phyloP scores from a whole-genome alignment of 2,329 filamentous ascomycete genomes.

The Ophiocordyceps sinensis region DNA sequence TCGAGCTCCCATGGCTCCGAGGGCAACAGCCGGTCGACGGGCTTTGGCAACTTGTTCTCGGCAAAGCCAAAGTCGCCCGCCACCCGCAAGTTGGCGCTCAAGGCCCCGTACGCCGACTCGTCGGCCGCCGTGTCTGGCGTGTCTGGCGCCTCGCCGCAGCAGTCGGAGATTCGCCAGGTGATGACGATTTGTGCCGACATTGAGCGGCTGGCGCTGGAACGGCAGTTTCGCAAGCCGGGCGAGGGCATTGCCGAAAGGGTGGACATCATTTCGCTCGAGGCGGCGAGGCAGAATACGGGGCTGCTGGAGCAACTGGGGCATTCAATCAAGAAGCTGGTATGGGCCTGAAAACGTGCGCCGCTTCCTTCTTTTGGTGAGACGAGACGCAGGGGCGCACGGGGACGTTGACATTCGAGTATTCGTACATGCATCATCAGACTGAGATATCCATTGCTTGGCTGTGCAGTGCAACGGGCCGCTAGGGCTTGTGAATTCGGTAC shows the following conservation, averaged over 20 bases:
- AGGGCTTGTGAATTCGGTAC: constrained; percentile 34
- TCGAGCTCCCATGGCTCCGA: constrained; percentile 7
- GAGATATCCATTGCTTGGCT: neutral
- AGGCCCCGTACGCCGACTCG: constrained; percentile 38
- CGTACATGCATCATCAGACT: too few species aligned
- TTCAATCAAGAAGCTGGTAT: constrained; percentile 86
- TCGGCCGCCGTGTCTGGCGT: constrained; percentile 42
- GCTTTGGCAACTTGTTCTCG: constrained; percentile 27
- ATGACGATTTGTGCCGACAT: constrained; percentile 63
- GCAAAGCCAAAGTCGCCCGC: constrained; percentile 18
- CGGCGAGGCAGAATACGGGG: constrained; percentile 78
- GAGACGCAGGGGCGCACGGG: too few species aligned
- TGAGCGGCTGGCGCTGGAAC: constrained; percentile 45
- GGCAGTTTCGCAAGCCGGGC: constrained; percentile 24
- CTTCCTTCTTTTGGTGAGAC: too few species aligned
- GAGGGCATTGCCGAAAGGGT: constrained; percentile 37
- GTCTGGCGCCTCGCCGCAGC: constrained; percentile 28
- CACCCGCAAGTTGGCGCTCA: constrained; percentile 35
- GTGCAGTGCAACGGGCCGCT: neutral
- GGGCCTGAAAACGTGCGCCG: constrained; percentile 33
- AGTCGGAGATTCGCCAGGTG: constrained; percentile 41
- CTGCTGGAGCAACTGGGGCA: constrained; percentile 79
- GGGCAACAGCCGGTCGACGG: constrained; percentile 13
- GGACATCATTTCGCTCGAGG: constrained; percentile 70
- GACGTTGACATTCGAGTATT: too few species aligned